phyloP scores from a whole-genome alignment of 768 basidiomycete genomes.

The Boletus huronensis region DNA sequence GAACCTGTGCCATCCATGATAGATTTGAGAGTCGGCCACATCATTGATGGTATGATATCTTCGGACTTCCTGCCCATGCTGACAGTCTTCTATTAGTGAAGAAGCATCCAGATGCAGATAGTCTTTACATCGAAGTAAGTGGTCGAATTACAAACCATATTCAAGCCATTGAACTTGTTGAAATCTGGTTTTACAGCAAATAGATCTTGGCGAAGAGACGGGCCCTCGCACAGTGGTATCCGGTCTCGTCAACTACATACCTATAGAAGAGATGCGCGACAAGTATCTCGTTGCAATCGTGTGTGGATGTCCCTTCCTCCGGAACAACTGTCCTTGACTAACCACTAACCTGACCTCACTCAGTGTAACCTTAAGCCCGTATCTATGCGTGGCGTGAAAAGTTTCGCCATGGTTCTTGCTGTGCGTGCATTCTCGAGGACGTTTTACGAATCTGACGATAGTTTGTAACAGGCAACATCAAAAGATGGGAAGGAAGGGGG shows the following conservation, averaged over 20 bases:
- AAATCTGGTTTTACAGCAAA: constrained; percentile 56
- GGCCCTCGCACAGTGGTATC: constrained; percentile 97
- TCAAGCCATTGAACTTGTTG: neutral
- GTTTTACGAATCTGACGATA: neutral
- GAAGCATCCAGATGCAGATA: constrained; percentile 96
- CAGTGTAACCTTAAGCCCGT: constrained; percentile 95
- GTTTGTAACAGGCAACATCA: constrained; percentile 74
- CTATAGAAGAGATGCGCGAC: constrained; percentile 89
- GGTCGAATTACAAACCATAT: neutral
- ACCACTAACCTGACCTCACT: neutral
- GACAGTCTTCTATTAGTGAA: constrained; percentile 52
- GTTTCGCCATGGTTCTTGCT: constrained; percentile 95
- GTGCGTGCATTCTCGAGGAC: constrained; percentile 40
- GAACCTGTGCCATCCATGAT: constrained; percentile 95
- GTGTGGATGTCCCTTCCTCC: constrained; percentile 21
- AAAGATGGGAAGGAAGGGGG: constrained; percentile 89
- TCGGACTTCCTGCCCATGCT: neutral
- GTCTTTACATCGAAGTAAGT: constrained; percentile 88
- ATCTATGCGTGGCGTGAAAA: constrained; percentile 96
- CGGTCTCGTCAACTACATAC: constrained; percentile 93
- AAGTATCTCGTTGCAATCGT: constrained; percentile 83
- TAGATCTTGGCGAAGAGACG: constrained; percentile 91
- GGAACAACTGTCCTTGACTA: neutral
- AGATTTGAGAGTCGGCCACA: constrained; percentile 90
- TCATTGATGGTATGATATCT: constrained; percentile 73